phyloP scores from a whole-genome alignment of 768 basidiomycete genomes.

The Gautieria morchelliformis region DNA sequence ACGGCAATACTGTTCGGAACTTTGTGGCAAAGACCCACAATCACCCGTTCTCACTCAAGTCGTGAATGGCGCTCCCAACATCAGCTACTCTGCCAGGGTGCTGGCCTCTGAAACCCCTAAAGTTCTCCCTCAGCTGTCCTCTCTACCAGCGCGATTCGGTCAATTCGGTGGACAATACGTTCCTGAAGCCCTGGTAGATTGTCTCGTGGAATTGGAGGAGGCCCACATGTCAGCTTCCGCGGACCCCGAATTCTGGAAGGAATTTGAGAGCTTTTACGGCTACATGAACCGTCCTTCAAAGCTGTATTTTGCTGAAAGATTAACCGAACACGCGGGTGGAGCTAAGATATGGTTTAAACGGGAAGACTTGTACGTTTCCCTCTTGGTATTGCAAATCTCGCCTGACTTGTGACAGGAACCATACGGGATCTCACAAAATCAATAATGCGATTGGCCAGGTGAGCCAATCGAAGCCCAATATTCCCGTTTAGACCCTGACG shows the following conservation, averaged over 20 bases:
- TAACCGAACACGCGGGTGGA: slow-evolving; percentile 85
- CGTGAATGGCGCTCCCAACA: slow-evolving; percentile 17
- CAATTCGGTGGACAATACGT: slow-evolving; percentile 97
- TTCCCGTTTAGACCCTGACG: slow-evolving; percentile 1
- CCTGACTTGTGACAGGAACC: slow-evolving; percentile 49
- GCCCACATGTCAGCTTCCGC: slow-evolving; percentile 81
- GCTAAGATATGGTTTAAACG: slow-evolving; percentile 98
- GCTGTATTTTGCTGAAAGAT: slow-evolving; percentile 82
- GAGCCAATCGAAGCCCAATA: slow-evolving; percentile 13
- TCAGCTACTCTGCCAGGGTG: slow-evolving; percentile 13
- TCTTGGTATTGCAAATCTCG: neutral
- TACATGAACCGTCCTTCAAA: slow-evolving; percentile 95
- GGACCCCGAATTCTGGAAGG: slow-evolving; percentile 89
- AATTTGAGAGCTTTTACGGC: slow-evolving; percentile 76
- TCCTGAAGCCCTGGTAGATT: slow-evolving; percentile 92
- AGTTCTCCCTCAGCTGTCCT: slow-evolving; percentile 27
- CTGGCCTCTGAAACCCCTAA: slow-evolving; percentile 18
- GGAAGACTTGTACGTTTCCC: slow-evolving; percentile 64
- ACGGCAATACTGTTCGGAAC: slow-evolving; percentile 64
- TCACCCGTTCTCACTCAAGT: slow-evolving; percentile 9
- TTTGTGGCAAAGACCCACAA: slow-evolving; percentile 38
- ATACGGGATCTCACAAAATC: slow-evolving; percentile 98
- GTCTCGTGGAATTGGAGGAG: slow-evolving; percentile 79
- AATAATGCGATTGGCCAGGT: slow-evolving; percentile 98
- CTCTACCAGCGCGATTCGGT: slow-evolving; percentile 80